These are phyloP conservation scores for Cerrena zonata DNA, from an alignment of 1,284 basidiomycete genomes.

Conservation along the genomic window DNA sequence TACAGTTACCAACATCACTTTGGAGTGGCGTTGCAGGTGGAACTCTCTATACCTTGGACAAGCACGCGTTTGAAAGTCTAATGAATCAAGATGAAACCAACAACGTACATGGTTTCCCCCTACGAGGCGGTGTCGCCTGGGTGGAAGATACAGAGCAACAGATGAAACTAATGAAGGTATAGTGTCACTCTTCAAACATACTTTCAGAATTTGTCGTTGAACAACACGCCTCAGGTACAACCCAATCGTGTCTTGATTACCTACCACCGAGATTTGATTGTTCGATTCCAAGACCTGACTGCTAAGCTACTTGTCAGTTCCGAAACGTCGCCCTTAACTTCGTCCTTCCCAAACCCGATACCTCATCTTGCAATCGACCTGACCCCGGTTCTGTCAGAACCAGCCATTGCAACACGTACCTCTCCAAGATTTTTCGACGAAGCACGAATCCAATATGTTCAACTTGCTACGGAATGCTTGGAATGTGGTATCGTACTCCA, in stretches of 20 bases:
- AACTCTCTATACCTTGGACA: conserved; percentile 39
- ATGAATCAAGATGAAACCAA: conserved; percentile 13
- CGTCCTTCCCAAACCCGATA: conserved; percentile 57
- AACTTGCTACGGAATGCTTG: conserved; percentile 59
- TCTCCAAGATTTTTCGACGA: conserved; percentile 29
- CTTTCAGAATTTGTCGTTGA: too few relatives aligned
- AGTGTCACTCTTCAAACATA: not conserved
- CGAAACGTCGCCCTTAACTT: conserved; percentile 39
- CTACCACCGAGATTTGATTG: conserved; percentile 55
- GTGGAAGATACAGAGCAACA: conserved; percentile 40
- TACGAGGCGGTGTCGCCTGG: conserved; percentile 52
- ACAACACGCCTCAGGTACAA: conserved; percentile 42
- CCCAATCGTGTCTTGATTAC: conserved; percentile 66
- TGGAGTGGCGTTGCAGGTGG: conserved; percentile 39
- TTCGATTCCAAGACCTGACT: conserved; percentile 67
- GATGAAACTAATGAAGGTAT: conserved; percentile 47
- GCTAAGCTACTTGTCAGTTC: conserved; percentile 56
- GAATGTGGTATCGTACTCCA: conserved; percentile 60
- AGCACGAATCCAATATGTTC: conserved; percentile 45
- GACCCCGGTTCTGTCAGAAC: conserved; percentile 42
- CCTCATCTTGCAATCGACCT: conserved; percentile 60
- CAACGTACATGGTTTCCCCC: conserved; percentile 23
- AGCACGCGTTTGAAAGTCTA: conserved; percentile 37
- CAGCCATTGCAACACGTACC: conserved; percentile 33
- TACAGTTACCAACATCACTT: conserved; percentile 37